phyloP scores from a whole-genome alignment of 1,139 yeast species.

The Diutina ranongensis region DNA sequence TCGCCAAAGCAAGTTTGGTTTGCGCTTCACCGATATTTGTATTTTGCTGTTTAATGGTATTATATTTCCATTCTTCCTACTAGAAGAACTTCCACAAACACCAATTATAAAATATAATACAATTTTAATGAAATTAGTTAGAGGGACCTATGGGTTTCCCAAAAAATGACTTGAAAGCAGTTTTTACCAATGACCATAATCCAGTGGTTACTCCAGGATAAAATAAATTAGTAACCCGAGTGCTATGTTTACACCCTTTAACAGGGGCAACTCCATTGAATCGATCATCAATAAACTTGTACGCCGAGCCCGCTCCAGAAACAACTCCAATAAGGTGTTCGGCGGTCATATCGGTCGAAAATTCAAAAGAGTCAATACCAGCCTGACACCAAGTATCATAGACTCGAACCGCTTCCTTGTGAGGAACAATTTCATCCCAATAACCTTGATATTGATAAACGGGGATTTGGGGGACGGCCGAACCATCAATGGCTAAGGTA shows the following conservation, averaged over 20 bases:
- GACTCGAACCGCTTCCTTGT: constrained; percentile 7
- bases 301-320: constrained; percentile 7
- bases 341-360: constrained; percentile 15
- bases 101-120: too few relatives aligned
- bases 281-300: constrained; percentile 11
- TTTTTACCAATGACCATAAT: neutral
- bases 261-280: constrained; percentile 12
- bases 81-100: too few relatives aligned
- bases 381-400: constrained; percentile 8
- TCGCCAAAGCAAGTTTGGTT: too few relatives aligned
- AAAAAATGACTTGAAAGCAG: neutral
- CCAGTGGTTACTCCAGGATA: neutral
- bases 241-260: constrained; percentile 17
- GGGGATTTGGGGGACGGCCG: constrained; percentile 11
- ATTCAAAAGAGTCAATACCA: constrained; percentile 11
- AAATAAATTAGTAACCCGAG: constrained; percentile 14
- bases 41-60: too few relatives aligned
- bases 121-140: too few relatives aligned
- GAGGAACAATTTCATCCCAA: constrained; percentile 10
- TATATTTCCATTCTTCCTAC: too few relatives aligned
- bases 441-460: constrained; percentile 9
- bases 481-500: constrained; percentile 9
- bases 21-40: too few relatives aligned
- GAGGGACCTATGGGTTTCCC: constrained; percentile 3
- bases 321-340: constrained; percentile 14